Evolutionary conservation across 352 stramenopile genomes (phyloP).

Genomic region (Pythium dissimile): DNA sequence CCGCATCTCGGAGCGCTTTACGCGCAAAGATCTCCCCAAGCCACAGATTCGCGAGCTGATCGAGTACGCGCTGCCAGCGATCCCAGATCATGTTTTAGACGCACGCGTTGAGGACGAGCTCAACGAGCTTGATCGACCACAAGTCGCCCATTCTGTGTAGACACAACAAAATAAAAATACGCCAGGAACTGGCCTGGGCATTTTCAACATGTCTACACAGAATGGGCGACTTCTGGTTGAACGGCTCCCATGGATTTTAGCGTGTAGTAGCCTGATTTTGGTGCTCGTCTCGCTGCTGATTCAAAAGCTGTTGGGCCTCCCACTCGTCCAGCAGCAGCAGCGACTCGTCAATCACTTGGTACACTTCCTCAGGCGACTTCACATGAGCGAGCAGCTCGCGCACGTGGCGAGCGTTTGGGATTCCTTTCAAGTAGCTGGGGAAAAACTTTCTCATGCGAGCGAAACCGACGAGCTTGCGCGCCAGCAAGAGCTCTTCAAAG

Average conservation of each 20-base stretch:
- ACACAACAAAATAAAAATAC: too few relatives aligned
- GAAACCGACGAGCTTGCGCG: constrained; percentile 49
- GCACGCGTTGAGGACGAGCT: constrained; percentile 62
- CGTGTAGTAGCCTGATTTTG: neutral
- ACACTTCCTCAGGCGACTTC: constrained; percentile 48
- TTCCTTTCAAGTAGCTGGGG: constrained; percentile 63
- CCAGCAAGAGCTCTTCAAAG: constrained; percentile 56
- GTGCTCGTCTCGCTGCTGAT: constrained; percentile 7
- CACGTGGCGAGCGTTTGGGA: constrained; percentile 67
- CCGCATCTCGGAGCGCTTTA: constrained; percentile 64
- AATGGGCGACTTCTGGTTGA: too few relatives aligned
- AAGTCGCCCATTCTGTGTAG: neutral
- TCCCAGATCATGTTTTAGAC: constrained; percentile 74
- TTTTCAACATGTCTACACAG: too few relatives aligned
- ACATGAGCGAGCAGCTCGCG: constrained; percentile 51
- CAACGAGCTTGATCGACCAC: neutral
- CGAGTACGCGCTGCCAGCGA: constrained; percentile 57
- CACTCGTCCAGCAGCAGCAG: constrained; percentile 30
- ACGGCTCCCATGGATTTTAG: too few relatives aligned
- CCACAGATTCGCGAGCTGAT: constrained; percentile 74
- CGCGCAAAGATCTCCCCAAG: constrained; percentile 46
- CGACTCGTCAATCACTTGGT: constrained; percentile 51
- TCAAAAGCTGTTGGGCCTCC: constrained; percentile 6
- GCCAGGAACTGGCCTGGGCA: too few relatives aligned
- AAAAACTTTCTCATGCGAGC: constrained; percentile 83